A percentile compares a stretch with the other conserved stretches of the same genome.
Conservation (phyloP, 129 eudicot genomes). For the Flaveria trinervia region DNA sequence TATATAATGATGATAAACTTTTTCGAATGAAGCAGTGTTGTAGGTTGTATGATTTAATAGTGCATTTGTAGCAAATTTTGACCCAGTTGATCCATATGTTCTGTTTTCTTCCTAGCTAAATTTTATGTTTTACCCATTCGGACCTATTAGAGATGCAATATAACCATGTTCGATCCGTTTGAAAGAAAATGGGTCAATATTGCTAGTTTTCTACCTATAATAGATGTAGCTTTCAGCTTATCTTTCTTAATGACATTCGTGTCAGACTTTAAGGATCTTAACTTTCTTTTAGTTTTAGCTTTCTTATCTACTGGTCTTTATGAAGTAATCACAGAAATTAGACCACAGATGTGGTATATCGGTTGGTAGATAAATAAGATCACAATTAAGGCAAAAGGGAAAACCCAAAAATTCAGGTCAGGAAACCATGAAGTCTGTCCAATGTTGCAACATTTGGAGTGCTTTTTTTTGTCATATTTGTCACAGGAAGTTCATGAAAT, state of each 20-base stretch:
- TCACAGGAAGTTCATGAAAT: not conserved
- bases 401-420: not conserved
- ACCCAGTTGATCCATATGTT: not conserved
- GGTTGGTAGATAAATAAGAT: not conserved
- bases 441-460: not conserved
- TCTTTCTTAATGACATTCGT: not conserved
- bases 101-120: not conserved
- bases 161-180: not conserved
- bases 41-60: not conserved
- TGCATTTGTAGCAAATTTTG: not conserved
- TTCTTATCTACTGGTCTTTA: not conserved
- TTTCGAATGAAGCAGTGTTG: not conserved
- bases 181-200: not conserved
- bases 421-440: not conserved
- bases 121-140: constrained; percentile 5
- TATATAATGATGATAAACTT: not conserved
- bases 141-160: not conserved
- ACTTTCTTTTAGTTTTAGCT: not conserved
- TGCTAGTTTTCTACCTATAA: not conserved
- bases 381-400: not conserved
- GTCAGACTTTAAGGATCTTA: not conserved
- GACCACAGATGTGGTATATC: no score
- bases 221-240: constrained; percentile 12
- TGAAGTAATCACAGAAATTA: not conserved
- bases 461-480: not conserved